Base-by-base conservation (phyloP, 1,284 basidiomycete genomes). In the Vanrija pseudolonga region DNA sequence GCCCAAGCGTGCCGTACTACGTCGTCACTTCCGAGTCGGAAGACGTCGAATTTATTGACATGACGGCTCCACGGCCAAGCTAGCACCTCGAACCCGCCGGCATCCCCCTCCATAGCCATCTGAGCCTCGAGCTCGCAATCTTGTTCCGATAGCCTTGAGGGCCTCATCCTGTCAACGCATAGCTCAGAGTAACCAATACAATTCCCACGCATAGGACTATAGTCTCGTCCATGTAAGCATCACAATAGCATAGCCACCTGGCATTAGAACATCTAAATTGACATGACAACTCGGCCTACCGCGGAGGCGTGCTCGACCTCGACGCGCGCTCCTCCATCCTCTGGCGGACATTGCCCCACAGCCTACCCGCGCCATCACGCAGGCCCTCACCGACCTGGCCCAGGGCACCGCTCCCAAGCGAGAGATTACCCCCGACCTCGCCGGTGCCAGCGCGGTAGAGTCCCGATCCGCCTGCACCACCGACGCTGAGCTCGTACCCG, bases 281-380 rank as follows among this genome's bases (percentile, higher is more conserved):
- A 18, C 22, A 23, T 14, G 9, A 42, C 22, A 42, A 20, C 19
- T 6, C 12, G 40, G n/a, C 22, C 45, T 41, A 32, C 41, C 26
- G 19, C 22, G 53, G 63, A 4, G 74, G 76, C 28, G 76, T 74
- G 6, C 63, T 66, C 2, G 64, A 62, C 24, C 76, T 55, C 60
- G 91, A 90, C 36, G 93, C 91, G 1, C 90, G 88, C 69, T 92
- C 89, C 76, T 93, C 91, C 45, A 94, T 90, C 1, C 88, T 87
- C 68, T 90, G 89, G 77, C 86, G 87, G 44, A 96, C 87, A 72
- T 88, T 92, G 17, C 88, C 91, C 64, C 95, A 80, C 61, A 97
- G 78, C 72, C 84, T 89, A 69, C 85, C 84, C 39, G 95, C 86
- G 3, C 91, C 90, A 67, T 79, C 79, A 17, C 76, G 62, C 19